Evolutionary conservation across 2,329 filamentous ascomycete genomes (phyloP), one percentile per base, ranked within the genome.

Genomic region (Sordariomycetes sp.): DNA sequence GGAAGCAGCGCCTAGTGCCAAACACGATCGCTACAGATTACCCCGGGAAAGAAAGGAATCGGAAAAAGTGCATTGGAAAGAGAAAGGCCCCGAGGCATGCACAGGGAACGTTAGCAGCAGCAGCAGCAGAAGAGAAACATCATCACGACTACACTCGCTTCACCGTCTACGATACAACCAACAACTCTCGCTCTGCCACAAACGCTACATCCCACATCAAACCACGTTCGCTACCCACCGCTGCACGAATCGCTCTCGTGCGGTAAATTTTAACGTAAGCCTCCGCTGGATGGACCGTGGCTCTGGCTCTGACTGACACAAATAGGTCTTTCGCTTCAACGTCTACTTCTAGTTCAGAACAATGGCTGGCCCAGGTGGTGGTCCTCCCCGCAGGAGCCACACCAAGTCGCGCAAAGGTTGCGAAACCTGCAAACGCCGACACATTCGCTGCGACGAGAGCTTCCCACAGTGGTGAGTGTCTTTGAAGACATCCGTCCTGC

Each of bases 331-430:
- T 48, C 43, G 41, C 46, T 48, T 45, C 41, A 59, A 58, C 49
- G 57, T 47, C 53, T 55, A 17, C 12, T 28, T 35, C 24, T 16
- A 12, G 14, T 38, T 39, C 44, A 46, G 33, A 42, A 56, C 59
- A 71, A 95, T 95, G 88, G 85, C 87, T 67, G 86, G 87, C 64
- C 86, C 86, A 55, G 88, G 88, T 63, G 87, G 87, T 71, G 90
- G 90, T 69, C 88, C 90, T 58, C 88, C 90, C 57, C 73, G 76
- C 58, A 70, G 76, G 61, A 79, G 90, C 68, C 92, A 98, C 68
- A 98, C 92, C 57, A 98, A 98, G 70, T 96, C 90, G 51, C 82
- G 92, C 55, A 96, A 95, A 66, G 92, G 92, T 43, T 98, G 92
- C 72, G 90, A 93, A 53, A 94, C 87, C 42, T 98, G 92, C 75